A percentile compares a stretch with the other conserved stretches of the same genome.
These are phyloP conservation scores for Babesia ovata DNA, from an alignment of 169 alveolate species.

Conservation along the genomic window DNA sequence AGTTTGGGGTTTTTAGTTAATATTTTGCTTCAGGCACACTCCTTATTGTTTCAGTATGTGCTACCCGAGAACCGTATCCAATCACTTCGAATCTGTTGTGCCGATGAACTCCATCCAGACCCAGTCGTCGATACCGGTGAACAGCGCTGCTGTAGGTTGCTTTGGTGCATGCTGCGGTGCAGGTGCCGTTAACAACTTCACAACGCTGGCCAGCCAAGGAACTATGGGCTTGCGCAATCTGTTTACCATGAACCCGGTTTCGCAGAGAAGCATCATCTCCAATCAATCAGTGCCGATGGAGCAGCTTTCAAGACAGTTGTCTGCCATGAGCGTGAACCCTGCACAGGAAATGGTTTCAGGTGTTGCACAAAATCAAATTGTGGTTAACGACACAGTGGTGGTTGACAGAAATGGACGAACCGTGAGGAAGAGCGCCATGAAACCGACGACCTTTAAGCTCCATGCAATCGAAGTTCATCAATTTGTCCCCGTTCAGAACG, in stretches of 20 bases:
- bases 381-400: conserved; percentile 19
- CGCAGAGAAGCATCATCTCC: conserved; percentile 12
- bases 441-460: conserved; percentile 80
- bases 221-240: conserved; percentile 27
- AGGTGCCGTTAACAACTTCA: not conserved
- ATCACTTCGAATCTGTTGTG: conserved; percentile 15
- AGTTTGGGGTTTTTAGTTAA: not conserved
- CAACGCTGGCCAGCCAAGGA: conserved; percentile 13
- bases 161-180: conserved; percentile 24
- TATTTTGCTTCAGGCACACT: not conserved
- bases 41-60: conserved; percentile 41
- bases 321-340: conserved; percentile 10
- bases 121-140: conserved; percentile 9
- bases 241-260: conserved; percentile 21
- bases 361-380: conserved; percentile 10
- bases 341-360: not conserved
- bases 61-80: conserved; percentile 28
- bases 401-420: conserved; percentile 17
- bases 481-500: conserved; percentile 80
- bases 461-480: conserved; percentile 88
- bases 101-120: conserved; percentile 14
- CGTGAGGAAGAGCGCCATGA: conserved; percentile 75
- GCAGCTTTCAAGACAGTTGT: conserved; percentile 18
- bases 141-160: conserved; percentile 5
- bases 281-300: not conserved